phyloP scores from a whole-genome alignment of 768 basidiomycete species.

The Mycena maculata region DNA sequence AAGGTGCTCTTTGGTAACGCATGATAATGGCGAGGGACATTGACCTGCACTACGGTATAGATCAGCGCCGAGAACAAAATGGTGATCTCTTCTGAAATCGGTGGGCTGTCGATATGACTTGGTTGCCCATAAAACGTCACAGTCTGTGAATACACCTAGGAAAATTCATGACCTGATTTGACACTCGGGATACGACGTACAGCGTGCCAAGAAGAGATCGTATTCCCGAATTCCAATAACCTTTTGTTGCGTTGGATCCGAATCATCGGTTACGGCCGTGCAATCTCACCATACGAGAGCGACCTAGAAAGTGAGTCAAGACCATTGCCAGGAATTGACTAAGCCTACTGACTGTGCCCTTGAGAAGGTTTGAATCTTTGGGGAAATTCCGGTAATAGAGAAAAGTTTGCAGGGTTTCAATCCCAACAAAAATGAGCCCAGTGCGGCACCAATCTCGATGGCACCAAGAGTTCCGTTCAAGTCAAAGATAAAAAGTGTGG shows the following conservation, averaged over 20 bases:
- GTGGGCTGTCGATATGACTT: not conserved
- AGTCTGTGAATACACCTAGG: conserved; percentile 12
- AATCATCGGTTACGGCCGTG: too few species aligned
- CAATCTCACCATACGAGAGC: conserved; percentile 5
- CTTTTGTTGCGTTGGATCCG: not conserved
- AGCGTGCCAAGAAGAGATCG: conserved; percentile 15
- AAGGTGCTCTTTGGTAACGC: not conserved
- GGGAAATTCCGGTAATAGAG: conserved; percentile 6
- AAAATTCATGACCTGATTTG: not conserved
- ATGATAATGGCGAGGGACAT: not conserved
- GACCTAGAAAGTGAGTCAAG: not conserved
- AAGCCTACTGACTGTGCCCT: not conserved
- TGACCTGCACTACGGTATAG: conserved; percentile 17
- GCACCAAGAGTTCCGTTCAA: conserved; percentile 13
- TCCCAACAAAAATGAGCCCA: conserved; percentile 9
- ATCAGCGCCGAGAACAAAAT: conserved; percentile 15
- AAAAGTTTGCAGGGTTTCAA: conserved; percentile 14
- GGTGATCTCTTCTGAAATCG: conserved; percentile 4
- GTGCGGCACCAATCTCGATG: conserved; percentile 1
- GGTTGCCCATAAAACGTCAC: conserved; percentile 21
- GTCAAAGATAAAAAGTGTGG: not conserved
- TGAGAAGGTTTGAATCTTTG: conserved; percentile 8
- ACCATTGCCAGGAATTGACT: too few species aligned
- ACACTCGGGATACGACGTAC: not conserved
- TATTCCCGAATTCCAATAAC: conserved; percentile 20